phyloP scores from a whole-genome alignment of 352 stramenopile genomes.

The Phytophthora hybrid region DNA sequence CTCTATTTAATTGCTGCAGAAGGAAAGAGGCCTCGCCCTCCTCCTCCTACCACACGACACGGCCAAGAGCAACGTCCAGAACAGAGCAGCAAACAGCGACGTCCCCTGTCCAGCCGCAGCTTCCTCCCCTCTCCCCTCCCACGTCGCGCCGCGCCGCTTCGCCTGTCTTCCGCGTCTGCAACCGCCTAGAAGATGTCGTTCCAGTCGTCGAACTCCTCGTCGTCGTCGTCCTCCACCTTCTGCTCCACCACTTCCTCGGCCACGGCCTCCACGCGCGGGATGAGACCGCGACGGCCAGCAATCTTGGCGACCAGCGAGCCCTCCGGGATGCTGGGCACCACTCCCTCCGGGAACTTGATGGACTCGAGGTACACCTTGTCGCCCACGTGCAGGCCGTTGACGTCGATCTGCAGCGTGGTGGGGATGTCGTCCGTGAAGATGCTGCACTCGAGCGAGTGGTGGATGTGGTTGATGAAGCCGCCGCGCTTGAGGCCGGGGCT shows the following conservation, averaged over 20 bases:
- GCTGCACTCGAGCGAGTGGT: conserved; percentile 85
- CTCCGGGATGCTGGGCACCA: conserved; percentile 66
- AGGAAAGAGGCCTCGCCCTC: conserved; percentile 3
- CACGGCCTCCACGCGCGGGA: conserved; percentile 74
- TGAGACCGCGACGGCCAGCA: conserved; percentile 85
- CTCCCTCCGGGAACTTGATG: conserved; percentile 80
- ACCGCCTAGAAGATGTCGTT: conserved; percentile 88
- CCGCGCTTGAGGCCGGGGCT: conserved; percentile 94
- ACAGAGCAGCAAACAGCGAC: conserved; percentile 18
- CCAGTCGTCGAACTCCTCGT: conserved; percentile 89
- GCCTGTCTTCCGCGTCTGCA: conserved; percentile 19
- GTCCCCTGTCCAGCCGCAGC: conserved; percentile 6
- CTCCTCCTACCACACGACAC: conserved; percentile 8
- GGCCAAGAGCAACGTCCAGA: conserved; percentile 9
- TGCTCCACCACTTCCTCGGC: conserved; percentile 79
- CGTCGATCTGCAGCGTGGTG: conserved; percentile 79
- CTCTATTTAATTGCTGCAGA: conserved; percentile 44
- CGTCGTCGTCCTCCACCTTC: conserved; percentile 63
- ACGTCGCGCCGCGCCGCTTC: conserved; percentile 5
- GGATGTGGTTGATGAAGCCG: conserved; percentile 94
- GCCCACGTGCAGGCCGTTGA: conserved; percentile 89
- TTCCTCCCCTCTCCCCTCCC: conserved; percentile 5
- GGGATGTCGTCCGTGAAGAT: conserved; percentile 83
- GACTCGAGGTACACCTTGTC: conserved; percentile 84
- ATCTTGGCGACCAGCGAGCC: conserved; percentile 88